Base-by-base conservation (phyloP, 78 protist species). In the Capsaspora owczarzaki region DNA sequence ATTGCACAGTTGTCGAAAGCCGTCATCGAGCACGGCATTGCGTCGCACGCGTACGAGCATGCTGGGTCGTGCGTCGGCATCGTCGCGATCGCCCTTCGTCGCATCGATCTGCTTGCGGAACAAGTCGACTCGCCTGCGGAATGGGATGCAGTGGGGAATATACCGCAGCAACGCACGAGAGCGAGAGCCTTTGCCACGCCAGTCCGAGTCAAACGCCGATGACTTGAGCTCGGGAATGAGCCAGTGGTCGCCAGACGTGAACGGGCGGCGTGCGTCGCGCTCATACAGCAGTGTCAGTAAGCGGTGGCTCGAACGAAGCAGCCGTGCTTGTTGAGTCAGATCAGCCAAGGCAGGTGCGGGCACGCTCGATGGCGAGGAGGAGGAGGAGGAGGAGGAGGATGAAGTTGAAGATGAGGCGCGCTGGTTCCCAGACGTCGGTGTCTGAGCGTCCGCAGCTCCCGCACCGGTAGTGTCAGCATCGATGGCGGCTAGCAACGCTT, bases 1-100 rank as follows among this genome's bases (percentile, higher is more conserved):
- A 4, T 5, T 4, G 47, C 74, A 31, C 5, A 78, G 43, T 3
- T 61, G 53, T 10, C 72, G 40, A 44, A 37, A 78, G 2, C 82
- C 82, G 37, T 78, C 82, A 25, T 56, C 74, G n/a, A 78, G 82
- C 74, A 78, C 74, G 44, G 38, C 35, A 3, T 37, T 40, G 27
- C 82, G 82, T 5, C 72, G 33, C 19, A 78, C 0, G 27, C 37
- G 56, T 10, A 40, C 43, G n/a, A n/a, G n/a, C 74, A 27, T 53
- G 23, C 35, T 2, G 8, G n/a, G 40, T 51, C 38, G 37, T 25
- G 35, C 27, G 4, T 10, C 29, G 76, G 23, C 31, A 40, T 10
- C 5, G 46, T 2, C 53, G 53, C n/a, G 37, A 10, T 2, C 38
- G 1, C 29, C 23, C 46, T 14, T 47, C 46, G 44, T 38, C 22